Evolutionary conservation across 805 yeast species (phyloP), one percentile per base, ranked within the genome.

Genomic region (Wickerhamomyces sydowiorum): DNA sequence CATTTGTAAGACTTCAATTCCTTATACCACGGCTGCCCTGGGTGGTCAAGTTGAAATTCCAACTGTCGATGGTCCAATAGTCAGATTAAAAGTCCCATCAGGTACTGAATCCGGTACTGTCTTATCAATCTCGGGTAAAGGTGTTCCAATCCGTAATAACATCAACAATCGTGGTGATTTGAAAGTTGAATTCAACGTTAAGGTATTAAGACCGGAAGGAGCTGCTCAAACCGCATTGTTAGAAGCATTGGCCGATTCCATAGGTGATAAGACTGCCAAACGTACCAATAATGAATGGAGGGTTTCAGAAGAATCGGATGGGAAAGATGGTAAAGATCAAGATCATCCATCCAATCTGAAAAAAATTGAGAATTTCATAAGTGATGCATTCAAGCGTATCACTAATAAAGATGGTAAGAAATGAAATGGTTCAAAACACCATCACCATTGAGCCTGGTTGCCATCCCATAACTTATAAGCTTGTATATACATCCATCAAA

Each of bases 1-100:
- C 44, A 61, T 84, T 43, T 75, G 78, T 55, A 70, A 72, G 22
- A 78, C 81, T 37, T 78, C 79, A 35, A 80, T 93, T 40, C 85
- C 93, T 37, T 85, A 88, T 80, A 93, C 99, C 1, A 93, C 99
- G 0, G 99, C 99, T 1, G 89, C 96, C 0, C 70, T 93, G 36
- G 99, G 99, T 46, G 99, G 99, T 30, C 80, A 78, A 36, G 75
- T 93, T 19, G 78, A 83, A 38, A 77, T 93, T n/a, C 98, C 98
- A 27, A 91, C 99, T 0, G 75, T 93, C 22, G 87, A 80, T 48
- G 97, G 95, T 5, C 75, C 75, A 32, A 73, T 73, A 28, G 68
- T 95, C 39, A 84, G 88, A 61, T 65, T 93, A 42, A 86, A 80
- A 62, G 82, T 93, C 12, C 81, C 95, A 39, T 67, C 86, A 0